Evolutionary conservation across 805 yeast species (phyloP).

Genomic region (Candida germanica): DNA sequence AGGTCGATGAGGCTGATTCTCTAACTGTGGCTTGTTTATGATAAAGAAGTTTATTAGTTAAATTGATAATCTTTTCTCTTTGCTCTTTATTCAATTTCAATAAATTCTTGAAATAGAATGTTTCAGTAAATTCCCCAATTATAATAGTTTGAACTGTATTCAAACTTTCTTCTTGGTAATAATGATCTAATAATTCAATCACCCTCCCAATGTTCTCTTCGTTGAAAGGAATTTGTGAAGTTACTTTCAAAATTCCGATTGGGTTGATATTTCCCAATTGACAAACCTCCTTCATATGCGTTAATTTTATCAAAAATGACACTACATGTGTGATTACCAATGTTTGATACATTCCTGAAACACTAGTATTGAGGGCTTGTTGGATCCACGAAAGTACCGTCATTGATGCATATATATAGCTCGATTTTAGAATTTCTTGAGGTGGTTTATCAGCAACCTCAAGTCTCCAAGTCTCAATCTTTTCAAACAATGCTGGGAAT

Average conservation of each 20-base stretch:
- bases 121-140: conserved; percentile 67
- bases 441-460: conserved; percentile 39
- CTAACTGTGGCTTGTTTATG: conserved; percentile 73
- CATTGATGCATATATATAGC: conserved; percentile 61
- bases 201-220: conserved; percentile 18
- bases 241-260: conserved; percentile 40
- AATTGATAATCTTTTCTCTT: conserved; percentile 46
- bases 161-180: conserved; percentile 25
- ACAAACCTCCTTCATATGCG: conserved; percentile 75
- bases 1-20: conserved; percentile 63
- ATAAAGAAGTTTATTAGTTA: conserved; percentile 52
- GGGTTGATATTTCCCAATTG: conserved; percentile 64
- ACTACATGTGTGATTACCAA: conserved; percentile 49
- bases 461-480: conserved; percentile 41
- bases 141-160: conserved; percentile 54
- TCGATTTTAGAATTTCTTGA: conserved; percentile 56
- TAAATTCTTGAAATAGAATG: conserved; percentile 66
- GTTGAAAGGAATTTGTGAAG: conserved; percentile 40
- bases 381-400: conserved; percentile 62
- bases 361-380: conserved; percentile 51
- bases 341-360: conserved; percentile 51
- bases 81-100: conserved; percentile 49
- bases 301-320: conserved; percentile 66
- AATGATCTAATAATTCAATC: conserved; percentile 40
- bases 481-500: conserved; percentile 43